Evolutionary conservation across 2,329 filamentous ascomycete genomes (phyloP).

Genomic region (Penicillium paneum): DNA sequence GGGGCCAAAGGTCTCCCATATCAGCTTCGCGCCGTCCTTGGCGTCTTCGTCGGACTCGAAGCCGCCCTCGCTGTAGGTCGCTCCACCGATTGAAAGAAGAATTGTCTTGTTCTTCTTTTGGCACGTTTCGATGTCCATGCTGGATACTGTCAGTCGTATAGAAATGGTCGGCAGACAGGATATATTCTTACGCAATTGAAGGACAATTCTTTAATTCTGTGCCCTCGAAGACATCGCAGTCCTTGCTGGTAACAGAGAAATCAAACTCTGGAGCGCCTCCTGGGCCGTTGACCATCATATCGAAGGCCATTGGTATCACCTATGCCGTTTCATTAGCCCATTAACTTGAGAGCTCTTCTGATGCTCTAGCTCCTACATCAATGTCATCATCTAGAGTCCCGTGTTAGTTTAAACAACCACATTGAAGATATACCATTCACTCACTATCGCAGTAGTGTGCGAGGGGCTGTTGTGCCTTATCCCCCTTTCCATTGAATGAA

Average conservation of each 20-base stretch:
- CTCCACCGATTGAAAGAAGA: slow-evolving; percentile 68
- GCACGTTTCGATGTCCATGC: slow-evolving; percentile 54
- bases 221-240: slow-evolving; percentile 59
- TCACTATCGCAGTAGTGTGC: slow-evolving; percentile 59
- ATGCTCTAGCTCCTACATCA: slow-evolving; percentile 10
- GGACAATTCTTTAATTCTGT: slow-evolving; percentile 60
- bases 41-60: slow-evolving; percentile 57
- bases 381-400: slow-evolving; percentile 22
- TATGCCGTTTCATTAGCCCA: slow-evolving; percentile 26
- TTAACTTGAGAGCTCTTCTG: rapidly evolving
- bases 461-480: slow-evolving; percentile 54
- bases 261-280: slow-evolving; percentile 55
- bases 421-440: slow-evolving; percentile 15
- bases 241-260: slow-evolving; percentile 62
- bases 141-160: slow-evolving; percentile 23
- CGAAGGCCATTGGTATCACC: slow-evolving; percentile 64
- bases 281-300: slow-evolving; percentile 55
- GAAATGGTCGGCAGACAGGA: not conserved
- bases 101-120: slow-evolving; percentile 68
- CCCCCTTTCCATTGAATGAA: slow-evolving; percentile 50
- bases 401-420: slow-evolving; percentile 10
- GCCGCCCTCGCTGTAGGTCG: slow-evolving; percentile 66
- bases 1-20: slow-evolving; percentile 72
- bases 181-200: slow-evolving; percentile 56
- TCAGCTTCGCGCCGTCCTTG: slow-evolving; percentile 54